Conservation (phyloP, 495 filamentous ascomycete species). For the Lasiosphaeria miniovina region DNA sequence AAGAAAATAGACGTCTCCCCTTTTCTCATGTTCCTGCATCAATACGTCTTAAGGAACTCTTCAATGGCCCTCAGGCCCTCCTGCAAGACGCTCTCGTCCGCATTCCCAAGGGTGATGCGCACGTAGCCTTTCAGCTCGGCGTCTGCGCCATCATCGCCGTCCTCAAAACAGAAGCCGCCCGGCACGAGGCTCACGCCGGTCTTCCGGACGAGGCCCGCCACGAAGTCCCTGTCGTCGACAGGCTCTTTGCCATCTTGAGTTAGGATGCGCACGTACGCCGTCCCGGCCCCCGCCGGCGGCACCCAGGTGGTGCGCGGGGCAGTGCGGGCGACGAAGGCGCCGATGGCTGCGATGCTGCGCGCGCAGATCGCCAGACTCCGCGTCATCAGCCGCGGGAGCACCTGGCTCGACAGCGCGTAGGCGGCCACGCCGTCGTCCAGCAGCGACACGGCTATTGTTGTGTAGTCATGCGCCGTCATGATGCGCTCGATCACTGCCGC, state of each 20-base stretch:
- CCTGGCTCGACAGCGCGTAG: constrained; percentile 58
- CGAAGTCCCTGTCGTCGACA: constrained; percentile 68
- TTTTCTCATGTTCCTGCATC: too few species aligned
- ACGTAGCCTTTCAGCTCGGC: constrained; percentile 65
- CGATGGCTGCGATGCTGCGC: constrained; percentile 63
- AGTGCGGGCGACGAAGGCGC: constrained; percentile 62
- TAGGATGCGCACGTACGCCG: constrained; percentile 67
- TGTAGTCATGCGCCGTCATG: constrained; percentile 67
- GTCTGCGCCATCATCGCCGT: constrained; percentile 42
- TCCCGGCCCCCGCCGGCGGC: constrained; percentile 72
- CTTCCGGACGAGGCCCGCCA: constrained; percentile 60
- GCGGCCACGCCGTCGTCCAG: constrained; percentile 71
- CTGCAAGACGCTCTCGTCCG: too few species aligned
- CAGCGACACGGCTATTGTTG: constrained; percentile 73
- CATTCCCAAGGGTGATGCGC: constrained; percentile 43
- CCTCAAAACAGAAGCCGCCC: constrained; percentile 64
- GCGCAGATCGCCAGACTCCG: constrained; percentile 68
- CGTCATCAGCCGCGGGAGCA: constrained; percentile 60
- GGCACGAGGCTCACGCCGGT: constrained; percentile 75
- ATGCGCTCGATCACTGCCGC: constrained; percentile 58
- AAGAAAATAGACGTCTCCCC: too few species aligned
- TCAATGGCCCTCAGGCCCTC: too few species aligned
- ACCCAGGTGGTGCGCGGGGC: constrained; percentile 60
- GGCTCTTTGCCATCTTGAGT: constrained; percentile 46
- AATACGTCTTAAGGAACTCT: too few species aligned